Percentiles rank a stretch among this genome's conserved stretches.
Evolutionary conservation across 1,284 basidiomycete species (phyloP).

Genomic region (Boletus subluridellus): DNA sequence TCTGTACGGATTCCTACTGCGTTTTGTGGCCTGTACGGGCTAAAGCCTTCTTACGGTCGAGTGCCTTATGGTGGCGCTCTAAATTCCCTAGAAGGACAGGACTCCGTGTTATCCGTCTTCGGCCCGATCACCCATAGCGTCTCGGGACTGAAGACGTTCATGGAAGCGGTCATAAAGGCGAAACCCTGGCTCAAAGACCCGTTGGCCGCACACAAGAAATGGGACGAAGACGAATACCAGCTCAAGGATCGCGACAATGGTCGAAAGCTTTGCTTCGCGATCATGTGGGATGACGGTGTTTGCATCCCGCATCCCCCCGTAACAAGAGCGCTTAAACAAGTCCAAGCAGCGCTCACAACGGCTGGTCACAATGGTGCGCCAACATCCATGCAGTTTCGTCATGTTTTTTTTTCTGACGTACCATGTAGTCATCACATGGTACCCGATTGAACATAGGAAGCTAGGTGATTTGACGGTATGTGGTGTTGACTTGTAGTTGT

Average conservation of each 20-base stretch:
- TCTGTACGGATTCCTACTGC: slow-evolving; percentile 69
- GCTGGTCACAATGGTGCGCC: slow-evolving; percentile 64
- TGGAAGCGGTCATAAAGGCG: slow-evolving; percentile 52
- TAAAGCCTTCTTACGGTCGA: slow-evolving; percentile 69
- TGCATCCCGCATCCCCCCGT: slow-evolving; percentile 72
- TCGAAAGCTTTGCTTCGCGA: slow-evolving; percentile 55
- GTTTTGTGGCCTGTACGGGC: slow-evolving; percentile 63
- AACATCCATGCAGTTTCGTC: background rate
- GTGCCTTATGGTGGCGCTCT: slow-evolving; percentile 65
- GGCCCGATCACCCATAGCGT: slow-evolving; percentile 66
- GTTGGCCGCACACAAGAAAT: slow-evolving; percentile 56
- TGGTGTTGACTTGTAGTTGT: slow-evolving; percentile 2
- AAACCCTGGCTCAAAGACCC: slow-evolving; percentile 73
- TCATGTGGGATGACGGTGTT: slow-evolving; percentile 62
- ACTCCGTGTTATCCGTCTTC: slow-evolving; percentile 66
- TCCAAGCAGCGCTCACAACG: slow-evolving; percentile 53
- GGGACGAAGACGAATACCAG: slow-evolving; percentile 59
- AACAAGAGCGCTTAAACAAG: slow-evolving; percentile 55
- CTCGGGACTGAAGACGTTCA: slow-evolving; percentile 59
- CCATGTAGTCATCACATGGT: slow-evolving; percentile 37
- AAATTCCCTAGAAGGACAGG: slow-evolving; percentile 67
- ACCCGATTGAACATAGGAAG: slow-evolving; percentile 43
- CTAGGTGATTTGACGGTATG: slow-evolving; percentile 38
- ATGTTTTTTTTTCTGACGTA: slow-evolving; percentile 1
- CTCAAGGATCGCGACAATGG: slow-evolving; percentile 59